Evolutionary conservation across 208 protist species (phyloP).

Genomic region (Vickermania spadyakhi): DNA sequence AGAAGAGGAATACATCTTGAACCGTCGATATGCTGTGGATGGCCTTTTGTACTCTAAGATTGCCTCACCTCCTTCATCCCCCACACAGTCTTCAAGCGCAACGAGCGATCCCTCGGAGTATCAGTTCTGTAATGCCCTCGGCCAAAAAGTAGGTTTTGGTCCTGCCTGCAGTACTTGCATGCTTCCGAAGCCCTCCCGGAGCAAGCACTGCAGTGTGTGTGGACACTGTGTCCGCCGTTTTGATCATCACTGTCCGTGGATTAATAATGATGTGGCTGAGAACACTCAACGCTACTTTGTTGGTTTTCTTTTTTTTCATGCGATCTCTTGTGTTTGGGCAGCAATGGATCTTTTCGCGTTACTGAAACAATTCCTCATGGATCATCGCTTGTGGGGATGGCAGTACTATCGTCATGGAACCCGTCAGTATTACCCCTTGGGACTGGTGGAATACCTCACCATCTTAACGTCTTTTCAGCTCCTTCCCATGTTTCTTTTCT

Average conservation of each 20-base stretch:
- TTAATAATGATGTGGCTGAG: slow-evolving; percentile 96
- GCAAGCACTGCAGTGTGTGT: slow-evolving; percentile 93
- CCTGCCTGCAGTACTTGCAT: slow-evolving; percentile 58
- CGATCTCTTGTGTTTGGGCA: slow-evolving; percentile 78
- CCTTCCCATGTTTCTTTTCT: slow-evolving; percentile 43
- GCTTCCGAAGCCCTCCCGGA: slow-evolving; percentile 77
- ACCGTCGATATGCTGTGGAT: slow-evolving; percentile 65
- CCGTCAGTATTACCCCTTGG: slow-evolving; percentile 21
- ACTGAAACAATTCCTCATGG: slow-evolving; percentile 49
- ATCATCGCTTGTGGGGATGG: slow-evolving; percentile 56
- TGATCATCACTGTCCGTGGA: slow-evolving; percentile 97
- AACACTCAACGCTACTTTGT: slow-evolving; percentile 89
- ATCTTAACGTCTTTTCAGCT: slow-evolving; percentile 60
- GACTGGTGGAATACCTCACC: slow-evolving; percentile 39
- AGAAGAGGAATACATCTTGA: slow-evolving; percentile 45
- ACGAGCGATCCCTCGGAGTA: neutral
- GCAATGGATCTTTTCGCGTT: slow-evolving; percentile 39
- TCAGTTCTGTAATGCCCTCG: slow-evolving; percentile 4
- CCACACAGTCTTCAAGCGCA: neutral
- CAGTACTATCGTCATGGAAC: neutral
- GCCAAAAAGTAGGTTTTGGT: slow-evolving; percentile 16
- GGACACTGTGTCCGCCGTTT: slow-evolving; percentile 90
- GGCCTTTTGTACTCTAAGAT: slow-evolving; percentile 54
- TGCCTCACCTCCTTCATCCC: neutral
- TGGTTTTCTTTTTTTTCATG: slow-evolving; percentile 81